phyloP scores from a whole-genome alignment of 2,329 filamentous ascomycete genomes.

The Pyrenophora tritici-repentis region DNA sequence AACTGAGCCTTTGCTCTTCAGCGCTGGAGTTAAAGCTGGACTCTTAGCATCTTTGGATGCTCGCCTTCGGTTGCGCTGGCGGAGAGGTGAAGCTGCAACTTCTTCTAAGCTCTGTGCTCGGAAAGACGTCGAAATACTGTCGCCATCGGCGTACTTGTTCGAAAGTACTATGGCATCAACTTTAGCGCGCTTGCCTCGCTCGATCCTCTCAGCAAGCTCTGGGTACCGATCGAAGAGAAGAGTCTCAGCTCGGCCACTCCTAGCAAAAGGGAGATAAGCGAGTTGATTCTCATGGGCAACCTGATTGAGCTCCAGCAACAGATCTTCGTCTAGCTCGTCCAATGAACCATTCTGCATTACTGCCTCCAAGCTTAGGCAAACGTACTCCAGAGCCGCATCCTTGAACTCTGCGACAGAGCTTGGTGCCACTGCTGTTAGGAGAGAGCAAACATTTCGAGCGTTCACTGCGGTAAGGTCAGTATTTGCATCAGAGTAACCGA shows the following conservation, averaged over 20 bases:
- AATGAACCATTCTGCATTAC: slow-evolving; percentile 91
- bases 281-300: slow-evolving; percentile 83
- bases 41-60: slow-evolving; percentile 58
- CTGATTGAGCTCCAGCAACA: slow-evolving; percentile 79
- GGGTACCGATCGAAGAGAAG: slow-evolving; percentile 69
- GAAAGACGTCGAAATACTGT: slow-evolving; percentile 66
- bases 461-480: slow-evolving; percentile 34
- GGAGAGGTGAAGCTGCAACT: slow-evolving; percentile 52
- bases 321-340: slow-evolving; percentile 80
- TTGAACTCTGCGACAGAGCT: slow-evolving; percentile 87
- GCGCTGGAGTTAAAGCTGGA: slow-evolving; percentile 66
- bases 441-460: slow-evolving; percentile 76
- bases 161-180: slow-evolving; percentile 78
- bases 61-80: slow-evolving; percentile 50
- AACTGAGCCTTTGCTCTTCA: slow-evolving; percentile 70
- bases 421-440: slow-evolving; percentile 84
- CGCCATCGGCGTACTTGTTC: slow-evolving; percentile 66
- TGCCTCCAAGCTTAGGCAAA: slow-evolving; percentile 86
- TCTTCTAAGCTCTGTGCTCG: slow-evolving; percentile 71
- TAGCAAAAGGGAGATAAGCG: slow-evolving; percentile 74
- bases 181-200: slow-evolving; percentile 70
- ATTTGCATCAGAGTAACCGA: slow-evolving; percentile 20
- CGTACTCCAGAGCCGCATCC: slow-evolving; percentile 83
- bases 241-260: slow-evolving; percentile 73
- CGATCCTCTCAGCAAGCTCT: slow-evolving; percentile 66